Conservation (phyloP, 2,329 filamentous ascomycete genomes). For the Diaporthe velutina region DNA sequence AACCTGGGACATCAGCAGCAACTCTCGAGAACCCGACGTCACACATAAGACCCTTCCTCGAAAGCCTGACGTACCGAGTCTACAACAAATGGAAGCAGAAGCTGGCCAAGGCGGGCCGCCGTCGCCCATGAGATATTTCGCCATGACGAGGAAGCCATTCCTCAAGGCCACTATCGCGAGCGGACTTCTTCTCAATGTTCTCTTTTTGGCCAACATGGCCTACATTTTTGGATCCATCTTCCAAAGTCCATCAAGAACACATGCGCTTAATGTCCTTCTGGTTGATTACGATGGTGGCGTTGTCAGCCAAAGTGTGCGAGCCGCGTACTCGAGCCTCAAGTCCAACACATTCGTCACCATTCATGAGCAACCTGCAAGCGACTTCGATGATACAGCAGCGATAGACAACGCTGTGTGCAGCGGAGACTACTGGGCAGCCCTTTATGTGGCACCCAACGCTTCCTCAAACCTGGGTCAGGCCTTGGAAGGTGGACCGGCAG, state of each 20-base stretch:
- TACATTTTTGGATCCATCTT: constrained; percentile 9
- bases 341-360: constrained; percentile 16
- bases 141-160: constrained; percentile 10
- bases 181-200: constrained; percentile 7
- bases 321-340: constrained; percentile 1
- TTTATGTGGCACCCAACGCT: constrained; percentile 6
- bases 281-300: constrained; percentile 27
- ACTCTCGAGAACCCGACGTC: background rate
- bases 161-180: constrained; percentile 3
- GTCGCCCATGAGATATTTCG: constrained; percentile 8
- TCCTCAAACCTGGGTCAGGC: background rate
- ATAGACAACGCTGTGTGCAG: constrained; percentile 16
- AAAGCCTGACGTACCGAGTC: background rate
- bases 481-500: constrained; percentile 3
- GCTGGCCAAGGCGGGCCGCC: background rate
- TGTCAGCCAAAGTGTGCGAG: constrained; percentile 10
- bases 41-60: background rate
- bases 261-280: constrained; percentile 24
- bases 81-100: background rate
- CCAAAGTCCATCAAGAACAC: background rate
- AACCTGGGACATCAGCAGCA: background rate
- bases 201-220: constrained; percentile 11
- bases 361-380: background rate
- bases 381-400: background rate
- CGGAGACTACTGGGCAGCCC: constrained; percentile 24